Conservation (phyloP, 2,329 filamentous ascomycete species). For the Sporothrix phasma region DNA sequence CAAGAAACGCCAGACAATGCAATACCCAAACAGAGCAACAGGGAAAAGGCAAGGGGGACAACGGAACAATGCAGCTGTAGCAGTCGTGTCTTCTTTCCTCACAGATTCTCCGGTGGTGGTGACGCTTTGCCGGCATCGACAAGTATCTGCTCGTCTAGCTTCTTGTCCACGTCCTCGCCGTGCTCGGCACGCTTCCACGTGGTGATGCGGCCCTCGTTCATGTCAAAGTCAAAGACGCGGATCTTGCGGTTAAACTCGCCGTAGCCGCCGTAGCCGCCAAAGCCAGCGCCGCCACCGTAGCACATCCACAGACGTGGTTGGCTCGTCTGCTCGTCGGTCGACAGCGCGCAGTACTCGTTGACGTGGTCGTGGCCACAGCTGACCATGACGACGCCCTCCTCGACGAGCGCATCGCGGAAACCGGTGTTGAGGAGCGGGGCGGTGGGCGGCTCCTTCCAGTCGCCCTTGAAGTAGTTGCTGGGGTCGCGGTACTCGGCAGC, state of each 20-base stretch:
- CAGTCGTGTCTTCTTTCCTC: neutral
- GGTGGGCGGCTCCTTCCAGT: constrained; percentile 74
- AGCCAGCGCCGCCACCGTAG: constrained; percentile 83
- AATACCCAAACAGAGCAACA: neutral
- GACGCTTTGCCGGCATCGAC: constrained; percentile 49
- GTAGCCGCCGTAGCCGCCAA: constrained; percentile 92
- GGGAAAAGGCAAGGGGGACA: neutral
- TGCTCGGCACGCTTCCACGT: constrained; percentile 88
- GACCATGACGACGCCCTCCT: constrained; percentile 76
- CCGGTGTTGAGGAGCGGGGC: constrained; percentile 83
- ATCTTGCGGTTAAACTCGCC: constrained; percentile 73
- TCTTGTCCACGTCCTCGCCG: constrained; percentile 38
- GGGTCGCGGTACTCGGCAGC: constrained; percentile 67
- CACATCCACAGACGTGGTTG: constrained; percentile 90
- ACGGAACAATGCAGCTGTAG: neutral
- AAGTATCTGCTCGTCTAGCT: constrained; percentile 53
- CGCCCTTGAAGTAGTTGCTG: constrained; percentile 53
- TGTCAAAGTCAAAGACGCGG: constrained; percentile 85
- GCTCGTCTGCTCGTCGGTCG: constrained; percentile 36
- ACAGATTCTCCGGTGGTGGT: constrained; percentile 25
- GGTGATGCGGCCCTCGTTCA: constrained; percentile 75
- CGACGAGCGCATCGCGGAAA: constrained; percentile 82
- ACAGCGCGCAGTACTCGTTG: constrained; percentile 89
- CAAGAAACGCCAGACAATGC: constrained; percentile 15
- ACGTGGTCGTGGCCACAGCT: constrained; percentile 93